These are phyloP conservation scores for Cenchrus purpureus DNA, from an alignment of 176 grass and related monocot species.

Conservation along the genomic window DNA sequence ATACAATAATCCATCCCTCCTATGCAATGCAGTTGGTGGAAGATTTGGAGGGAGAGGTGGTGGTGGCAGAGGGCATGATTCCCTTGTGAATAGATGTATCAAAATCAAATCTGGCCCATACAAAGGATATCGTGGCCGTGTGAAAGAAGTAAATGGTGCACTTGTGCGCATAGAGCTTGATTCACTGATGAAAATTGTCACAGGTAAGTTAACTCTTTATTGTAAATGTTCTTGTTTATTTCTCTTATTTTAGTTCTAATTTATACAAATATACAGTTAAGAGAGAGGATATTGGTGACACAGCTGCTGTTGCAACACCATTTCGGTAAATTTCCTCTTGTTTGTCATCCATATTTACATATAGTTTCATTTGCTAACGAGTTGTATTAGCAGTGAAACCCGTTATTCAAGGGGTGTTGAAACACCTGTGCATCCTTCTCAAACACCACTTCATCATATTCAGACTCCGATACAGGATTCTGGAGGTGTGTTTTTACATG, in stretches of 20 bases:
- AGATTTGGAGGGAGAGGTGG: constrained; percentile 54
- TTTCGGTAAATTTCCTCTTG: constrained; percentile 59
- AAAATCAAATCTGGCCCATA: constrained; percentile 75
- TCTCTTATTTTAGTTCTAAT: constrained; percentile 23
- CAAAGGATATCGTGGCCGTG: constrained; percentile 80
- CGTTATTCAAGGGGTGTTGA: constrained; percentile 60
- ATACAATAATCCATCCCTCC: constrained; percentile 6
- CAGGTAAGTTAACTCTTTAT: constrained; percentile 49
- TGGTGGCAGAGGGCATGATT: constrained; percentile 67
- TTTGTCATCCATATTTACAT: constrained; percentile 19
- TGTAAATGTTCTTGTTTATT: not conserved
- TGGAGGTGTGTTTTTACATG: constrained; percentile 57
- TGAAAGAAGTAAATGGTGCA: constrained; percentile 70
- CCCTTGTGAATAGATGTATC: constrained; percentile 66
- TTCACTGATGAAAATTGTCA: constrained; percentile 76
- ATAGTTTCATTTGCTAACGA: constrained; percentile 39
- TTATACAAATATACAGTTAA: constrained; percentile 57
- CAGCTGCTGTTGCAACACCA: constrained; percentile 50
- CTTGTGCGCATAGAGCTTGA: constrained; percentile 80
- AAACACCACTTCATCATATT: constrained; percentile 70
- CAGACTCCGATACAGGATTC: constrained; percentile 79
- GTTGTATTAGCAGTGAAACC: constrained; percentile 63
- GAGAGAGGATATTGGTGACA: constrained; percentile 65
- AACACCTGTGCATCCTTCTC: constrained; percentile 81
- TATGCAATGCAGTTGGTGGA: constrained; percentile 50